phyloP scores from a whole-genome alignment of 2,329 filamentous ascomycete genomes.

The Fusarium ambrosium region DNA sequence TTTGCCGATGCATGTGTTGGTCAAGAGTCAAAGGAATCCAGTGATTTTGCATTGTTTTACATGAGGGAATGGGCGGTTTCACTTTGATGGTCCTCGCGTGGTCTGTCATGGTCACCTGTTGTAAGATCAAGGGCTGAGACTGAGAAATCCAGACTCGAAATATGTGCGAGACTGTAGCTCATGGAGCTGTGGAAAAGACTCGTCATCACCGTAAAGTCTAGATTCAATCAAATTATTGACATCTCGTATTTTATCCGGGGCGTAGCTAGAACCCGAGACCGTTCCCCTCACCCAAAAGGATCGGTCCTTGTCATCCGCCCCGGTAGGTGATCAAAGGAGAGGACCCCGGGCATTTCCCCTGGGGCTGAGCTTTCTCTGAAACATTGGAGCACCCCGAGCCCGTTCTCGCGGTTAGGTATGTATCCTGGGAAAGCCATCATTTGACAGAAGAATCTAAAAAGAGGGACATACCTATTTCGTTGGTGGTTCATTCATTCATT shows the following conservation, averaged over 20 bases:
- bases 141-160: background rate
- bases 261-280: background rate
- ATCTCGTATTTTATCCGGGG: constrained; percentile 5
- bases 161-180: background rate
- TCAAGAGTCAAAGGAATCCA: background rate
- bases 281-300: background rate
- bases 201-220: background rate
- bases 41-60: constrained; percentile 25
- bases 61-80: constrained; percentile 37
- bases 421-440: constrained; percentile 15
- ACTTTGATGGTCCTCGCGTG: background rate
- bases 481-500: background rate
- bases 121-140: background rate
- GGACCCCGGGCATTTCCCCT: background rate
- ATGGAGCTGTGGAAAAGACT: background rate
- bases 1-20: background rate
- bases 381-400: constrained; percentile 31
- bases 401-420: constrained; percentile 8
- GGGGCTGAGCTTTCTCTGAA: constrained; percentile 41
- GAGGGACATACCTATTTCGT: background rate
- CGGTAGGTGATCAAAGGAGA: background rate
- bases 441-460: background rate
- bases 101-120: background rate
- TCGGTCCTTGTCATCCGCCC: background rate
- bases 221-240: background rate